Evolutionary conservation across 2,329 filamentous ascomycete genomes (phyloP).

Genomic region (Penicillium rolfsii): DNA sequence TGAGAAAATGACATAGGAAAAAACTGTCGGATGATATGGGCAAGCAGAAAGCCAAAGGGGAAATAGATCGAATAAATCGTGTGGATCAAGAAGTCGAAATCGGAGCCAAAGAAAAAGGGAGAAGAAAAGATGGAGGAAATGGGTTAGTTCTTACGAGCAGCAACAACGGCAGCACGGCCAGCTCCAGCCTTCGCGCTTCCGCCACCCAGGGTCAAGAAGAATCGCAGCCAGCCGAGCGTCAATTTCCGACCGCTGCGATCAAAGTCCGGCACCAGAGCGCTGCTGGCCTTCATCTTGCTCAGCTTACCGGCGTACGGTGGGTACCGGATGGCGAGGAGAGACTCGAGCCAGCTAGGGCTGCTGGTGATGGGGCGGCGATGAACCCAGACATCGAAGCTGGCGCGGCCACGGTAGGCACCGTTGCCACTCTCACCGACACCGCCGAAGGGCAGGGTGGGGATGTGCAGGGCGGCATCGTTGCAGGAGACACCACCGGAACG

Average conservation of each 20-base stretch:
- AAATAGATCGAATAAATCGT: slow-evolving; percentile 16
- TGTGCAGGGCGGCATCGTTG: slow-evolving; percentile 68
- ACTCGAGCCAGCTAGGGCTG: slow-evolving; percentile 65
- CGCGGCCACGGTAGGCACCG: slow-evolving; percentile 76
- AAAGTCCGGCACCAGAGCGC: slow-evolving; percentile 60
- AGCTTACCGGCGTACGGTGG: slow-evolving; percentile 64
- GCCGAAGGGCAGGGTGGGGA: slow-evolving; percentile 76
- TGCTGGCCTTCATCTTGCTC: slow-evolving; percentile 55
- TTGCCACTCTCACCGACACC: slow-evolving; percentile 79
- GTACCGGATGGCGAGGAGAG: slow-evolving; percentile 60
- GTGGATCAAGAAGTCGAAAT: slow-evolving; percentile 1
- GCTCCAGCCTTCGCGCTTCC: slow-evolving; percentile 44
- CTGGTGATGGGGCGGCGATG: slow-evolving; percentile 62
- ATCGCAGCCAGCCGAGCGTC: slow-evolving; percentile 45
- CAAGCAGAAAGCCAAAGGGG: not conserved
- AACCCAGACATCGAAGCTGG: slow-evolving; percentile 66
- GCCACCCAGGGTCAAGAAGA: slow-evolving; percentile 46
- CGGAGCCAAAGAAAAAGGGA: not conserved
- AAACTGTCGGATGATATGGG: too few relatives aligned
- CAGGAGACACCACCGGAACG: slow-evolving; percentile 68
- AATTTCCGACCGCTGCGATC: slow-evolving; percentile 58
- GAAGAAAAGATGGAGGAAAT: slow-evolving; percentile 9
- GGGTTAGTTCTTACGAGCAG: slow-evolving; percentile 44
- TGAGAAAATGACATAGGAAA: slow-evolving; percentile 6
- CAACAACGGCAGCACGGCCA: slow-evolving; percentile 40